Base-by-base conservation (phyloP, 2,329 filamentous ascomycete genomes). In the Xylariaceae sp. region DNA sequence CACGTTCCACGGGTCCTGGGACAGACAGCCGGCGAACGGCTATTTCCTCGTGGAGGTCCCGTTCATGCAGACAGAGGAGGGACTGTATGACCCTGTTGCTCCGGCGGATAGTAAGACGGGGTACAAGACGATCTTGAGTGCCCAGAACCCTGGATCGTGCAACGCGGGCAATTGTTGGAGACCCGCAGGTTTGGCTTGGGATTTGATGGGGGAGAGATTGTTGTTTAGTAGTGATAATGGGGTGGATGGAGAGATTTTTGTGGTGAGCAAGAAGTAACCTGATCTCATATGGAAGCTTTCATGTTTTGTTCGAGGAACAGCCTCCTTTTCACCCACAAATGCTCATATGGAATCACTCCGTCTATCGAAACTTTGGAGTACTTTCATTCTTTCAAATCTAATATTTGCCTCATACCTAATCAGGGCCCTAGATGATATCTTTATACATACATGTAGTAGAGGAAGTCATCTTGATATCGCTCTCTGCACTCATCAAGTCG, bases 1-100 rank as follows among this genome's bases (percentile, higher is more conserved):
- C 44, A 75, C 81, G 1, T 84, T 86, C 68, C 83, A 85, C 65
- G 83, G 83, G 14, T 81, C 76, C 62, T 86, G 83, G 69, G 60
- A 70, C 56, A 61, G 64, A 9, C 61, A 64, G 40, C 63, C 66
- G 5, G 66, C 71, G 1, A 58, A 66, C 19, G 71, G 72, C 2
- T 75, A 73, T 60, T 63, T 66, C 31, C 59, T 74, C 13, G 65
- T 65, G 22, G 60, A 64, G 19, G 61, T 74, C 3, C 61, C 66
- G 31, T 74, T 73, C 52, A 61, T 47, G 33, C 60, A 60, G 51
- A 64, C 75, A 67, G 54, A 61, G 16, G 58, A 65, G 45, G 62
- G 62, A 16, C 22, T 45, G 16, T 67, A 61, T 50, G 63, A 61
- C 17, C 70, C 71, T 7, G 60, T 66, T 2, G 63, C 65, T 13